Evolutionary conservation across 2,329 filamentous ascomycete species (phyloP), one percentile per base, ranked within the genome.

Genomic region (Colletotrichum destructivum): DNA sequence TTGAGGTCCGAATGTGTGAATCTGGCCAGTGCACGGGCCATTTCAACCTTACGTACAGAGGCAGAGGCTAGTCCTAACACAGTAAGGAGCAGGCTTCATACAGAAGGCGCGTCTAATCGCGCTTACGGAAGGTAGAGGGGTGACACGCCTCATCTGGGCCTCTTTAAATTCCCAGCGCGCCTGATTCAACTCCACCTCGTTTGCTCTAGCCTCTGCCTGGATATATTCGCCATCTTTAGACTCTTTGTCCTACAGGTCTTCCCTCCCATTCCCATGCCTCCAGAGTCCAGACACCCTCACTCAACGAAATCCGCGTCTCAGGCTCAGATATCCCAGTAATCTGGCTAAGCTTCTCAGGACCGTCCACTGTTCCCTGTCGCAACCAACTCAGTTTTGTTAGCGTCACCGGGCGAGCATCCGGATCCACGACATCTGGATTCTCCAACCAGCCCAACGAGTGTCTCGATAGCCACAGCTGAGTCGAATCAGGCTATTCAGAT

Each of bases 11-110:
- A 72, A 73, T 74, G 72, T 74, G 73, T 73, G 73, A 73, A 73
- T 74, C 73, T 74, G 73, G 73, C 72, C 73, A 74, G 71, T 74
- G 73, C 73, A 74, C 73, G 68, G 73, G 52, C 73, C 73, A 74
- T 1, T 16, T 26, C 9, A 11, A 42, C 59, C 65, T 69, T 72
- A 69, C 69, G 65, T 61, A 69, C 65, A 52, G 65, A 59, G 47
- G 59, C 21, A 11, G 8, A 0, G 11, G 23, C 69, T 64, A 69
- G 18, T 21, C 65, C 46, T 3, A 18, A 69, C 60, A 4, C 16
- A 26, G 69, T 15, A 69, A 72, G 54, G 60, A 35, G 40, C 23
- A 18, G 63, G 59, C 52, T 55, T 31, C 46, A 54, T 63, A 40
- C 31, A 44, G 47, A 38, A 61, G 54, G 65, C 65, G 69, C 66